Evolutionary conservation across 2,329 filamentous ascomycete species (phyloP).

Genomic region (Dactylellina drechsleri): DNA sequence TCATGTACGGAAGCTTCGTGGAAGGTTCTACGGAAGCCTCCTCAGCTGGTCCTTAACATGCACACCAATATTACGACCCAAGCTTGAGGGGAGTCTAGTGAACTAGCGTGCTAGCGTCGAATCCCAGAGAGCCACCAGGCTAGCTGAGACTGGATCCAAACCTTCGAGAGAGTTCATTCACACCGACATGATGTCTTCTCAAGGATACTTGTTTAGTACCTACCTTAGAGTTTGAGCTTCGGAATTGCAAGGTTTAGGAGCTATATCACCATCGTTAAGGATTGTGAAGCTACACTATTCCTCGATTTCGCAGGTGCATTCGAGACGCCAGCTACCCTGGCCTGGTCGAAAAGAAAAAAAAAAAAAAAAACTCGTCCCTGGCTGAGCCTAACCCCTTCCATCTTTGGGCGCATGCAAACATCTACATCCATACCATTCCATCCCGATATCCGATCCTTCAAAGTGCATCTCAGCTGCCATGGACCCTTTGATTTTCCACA

Average conservation of each 20-base stretch:
- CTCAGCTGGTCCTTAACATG: constrained; percentile 39
- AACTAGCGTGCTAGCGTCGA: too few relatives aligned
- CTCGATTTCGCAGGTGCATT: constrained; percentile 12
- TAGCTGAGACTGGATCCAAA: not conserved
- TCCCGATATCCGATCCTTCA: constrained; percentile 18
- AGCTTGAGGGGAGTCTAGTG: constrained; percentile 4
- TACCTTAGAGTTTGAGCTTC: constrained; percentile 21
- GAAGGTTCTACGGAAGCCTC: constrained; percentile 17
- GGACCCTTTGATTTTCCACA: too few relatives aligned
- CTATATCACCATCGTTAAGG: constrained; percentile 25
- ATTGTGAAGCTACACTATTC: not conserved
- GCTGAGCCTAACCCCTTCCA: constrained; percentile 3
- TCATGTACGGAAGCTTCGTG: constrained; percentile 47
- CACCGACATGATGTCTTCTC: too few relatives aligned
- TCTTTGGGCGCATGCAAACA: not conserved
- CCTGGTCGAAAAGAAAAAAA: too few relatives aligned
- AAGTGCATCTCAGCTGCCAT: not conserved
- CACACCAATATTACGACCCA: constrained; percentile 21
- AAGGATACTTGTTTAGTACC: constrained; percentile 5
- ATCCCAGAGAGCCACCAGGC: not conserved
- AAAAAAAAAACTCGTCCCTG: not conserved
- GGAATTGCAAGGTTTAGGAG: not conserved
- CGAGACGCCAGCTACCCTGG: constrained; percentile 8
- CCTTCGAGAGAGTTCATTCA: not conserved
- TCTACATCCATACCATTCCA: constrained; percentile 14